Percentiles rank a stretch among this genome's conserved stretches.
phyloP scores from a whole-genome alignment of 1,284 basidiomycete species.

The Rhodotorula sp. region DNA sequence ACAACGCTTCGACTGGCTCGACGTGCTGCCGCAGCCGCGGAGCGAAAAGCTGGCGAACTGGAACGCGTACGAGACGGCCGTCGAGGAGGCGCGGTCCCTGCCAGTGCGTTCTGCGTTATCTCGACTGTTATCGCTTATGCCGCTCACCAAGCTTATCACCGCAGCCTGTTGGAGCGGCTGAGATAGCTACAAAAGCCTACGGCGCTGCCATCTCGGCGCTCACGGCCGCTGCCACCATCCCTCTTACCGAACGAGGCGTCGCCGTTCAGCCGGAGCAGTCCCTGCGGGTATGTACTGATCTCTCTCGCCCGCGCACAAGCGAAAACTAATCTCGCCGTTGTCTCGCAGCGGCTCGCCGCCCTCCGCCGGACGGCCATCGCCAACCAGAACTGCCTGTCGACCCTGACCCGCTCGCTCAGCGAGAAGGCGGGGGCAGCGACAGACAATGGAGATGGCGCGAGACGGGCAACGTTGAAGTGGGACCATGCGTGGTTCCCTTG shows the following conservation, averaged over 20 bases:
- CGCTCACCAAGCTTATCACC: not conserved
- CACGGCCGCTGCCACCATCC: not conserved
- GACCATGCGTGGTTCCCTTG: too few species aligned
- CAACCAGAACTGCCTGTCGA: too few species aligned
- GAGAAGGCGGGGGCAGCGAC: too few species aligned
- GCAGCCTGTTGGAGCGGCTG: not conserved
- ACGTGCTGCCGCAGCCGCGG: not conserved
- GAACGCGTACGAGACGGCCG: not conserved
- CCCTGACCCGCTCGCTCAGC: too few species aligned
- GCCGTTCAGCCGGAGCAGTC: not conserved
- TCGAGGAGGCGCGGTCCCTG: not conserved
- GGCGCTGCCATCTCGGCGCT: not conserved
- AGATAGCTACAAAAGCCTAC: not conserved
- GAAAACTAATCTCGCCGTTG: not conserved
- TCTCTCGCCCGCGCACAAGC: too few species aligned
- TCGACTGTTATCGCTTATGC: not conserved
- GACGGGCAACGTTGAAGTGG: too few species aligned
- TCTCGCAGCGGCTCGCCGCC: too few species aligned
- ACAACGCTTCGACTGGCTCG: constrained; percentile 23
- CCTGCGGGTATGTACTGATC: not conserved
- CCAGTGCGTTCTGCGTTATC: not conserved
- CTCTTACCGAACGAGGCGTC: constrained; percentile 1
- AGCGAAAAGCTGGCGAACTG: not conserved
- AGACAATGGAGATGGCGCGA: too few species aligned
- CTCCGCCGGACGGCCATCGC: too few species aligned